Evolutionary conservation across 495 filamentous ascomycete species (phyloP).

Genomic region (Glutinoglossum americanum): DNA sequence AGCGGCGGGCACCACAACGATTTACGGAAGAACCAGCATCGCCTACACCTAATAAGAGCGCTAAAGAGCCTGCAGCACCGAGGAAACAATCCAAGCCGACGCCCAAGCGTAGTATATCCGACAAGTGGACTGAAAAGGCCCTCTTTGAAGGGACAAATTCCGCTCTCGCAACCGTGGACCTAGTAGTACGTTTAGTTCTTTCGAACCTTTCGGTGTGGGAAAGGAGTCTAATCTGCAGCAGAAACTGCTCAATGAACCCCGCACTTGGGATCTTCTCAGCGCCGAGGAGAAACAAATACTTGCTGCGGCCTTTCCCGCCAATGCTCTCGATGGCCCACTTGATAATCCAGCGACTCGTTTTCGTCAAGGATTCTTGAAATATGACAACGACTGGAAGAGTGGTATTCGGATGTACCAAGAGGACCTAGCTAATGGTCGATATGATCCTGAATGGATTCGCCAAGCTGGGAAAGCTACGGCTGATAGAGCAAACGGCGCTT

Average conservation of each 20-base stretch:
- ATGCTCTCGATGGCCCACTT: slow-evolving; percentile 14
- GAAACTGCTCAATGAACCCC: slow-evolving; percentile 32
- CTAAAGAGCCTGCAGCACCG: not conserved
- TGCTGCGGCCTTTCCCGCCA: slow-evolving; percentile 32
- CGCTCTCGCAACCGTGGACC: not conserved
- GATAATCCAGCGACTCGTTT: slow-evolving; percentile 17
- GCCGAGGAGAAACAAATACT: slow-evolving; percentile 32
- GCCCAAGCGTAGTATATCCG: not conserved
- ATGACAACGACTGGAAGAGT: slow-evolving; percentile 28
- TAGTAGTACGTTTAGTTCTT: not conserved
- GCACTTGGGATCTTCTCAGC: slow-evolving; percentile 35
- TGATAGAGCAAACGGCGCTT: slow-evolving; percentile 41
- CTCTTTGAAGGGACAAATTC: not conserved
- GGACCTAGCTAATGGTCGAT: slow-evolving; percentile 36
- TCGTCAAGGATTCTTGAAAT: slow-evolving; percentile 24
- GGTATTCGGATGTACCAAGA: slow-evolving; percentile 31
- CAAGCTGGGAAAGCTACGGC: slow-evolving; percentile 40
- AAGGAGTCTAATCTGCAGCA: slow-evolving; percentile 12
- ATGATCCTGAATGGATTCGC: slow-evolving; percentile 42
- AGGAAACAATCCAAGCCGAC: not conserved
- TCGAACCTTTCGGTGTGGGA: not conserved
- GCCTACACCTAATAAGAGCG: not conserved
- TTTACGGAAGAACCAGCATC: not conserved
- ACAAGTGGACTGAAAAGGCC: not conserved
- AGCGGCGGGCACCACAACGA: not conserved